Conservation (phyloP, 1,284 basidiomycete species). For the Exobasidium rhododendri region DNA sequence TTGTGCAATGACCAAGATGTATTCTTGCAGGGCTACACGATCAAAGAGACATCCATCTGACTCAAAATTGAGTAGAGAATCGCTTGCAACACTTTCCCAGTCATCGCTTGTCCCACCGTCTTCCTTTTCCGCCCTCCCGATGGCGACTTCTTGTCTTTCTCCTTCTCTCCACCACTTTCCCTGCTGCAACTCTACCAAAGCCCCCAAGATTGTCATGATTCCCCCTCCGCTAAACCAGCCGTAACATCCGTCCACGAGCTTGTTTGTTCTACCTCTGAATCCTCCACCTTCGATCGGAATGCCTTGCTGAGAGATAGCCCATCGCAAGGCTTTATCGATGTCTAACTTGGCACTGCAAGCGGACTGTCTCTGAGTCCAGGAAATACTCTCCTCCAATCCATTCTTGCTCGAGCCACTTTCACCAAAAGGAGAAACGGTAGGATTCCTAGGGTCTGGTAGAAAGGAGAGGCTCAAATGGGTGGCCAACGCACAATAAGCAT, state of each 20-base stretch:
- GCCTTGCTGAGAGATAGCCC: slow-evolving; percentile 86
- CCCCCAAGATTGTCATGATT: slow-evolving; percentile 75
- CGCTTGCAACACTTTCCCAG: slow-evolving; percentile 8
- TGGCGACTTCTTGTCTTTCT: background rate
- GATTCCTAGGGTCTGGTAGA: slow-evolving; percentile 41
- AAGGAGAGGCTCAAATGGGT: slow-evolving; percentile 75
- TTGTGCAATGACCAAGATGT: slow-evolving; percentile 81
- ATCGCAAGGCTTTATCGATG: slow-evolving; percentile 67
- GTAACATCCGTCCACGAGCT: slow-evolving; percentile 98
- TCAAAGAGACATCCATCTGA: slow-evolving; percentile 29
- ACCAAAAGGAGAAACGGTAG: background rate
- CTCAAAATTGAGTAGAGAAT: slow-evolving; percentile 26
- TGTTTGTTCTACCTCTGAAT: slow-evolving; percentile 90
- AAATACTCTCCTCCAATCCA: background rate
- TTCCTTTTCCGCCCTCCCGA: background rate
- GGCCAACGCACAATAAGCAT: slow-evolving; percentile 87
- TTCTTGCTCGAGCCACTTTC: background rate
- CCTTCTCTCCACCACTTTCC: slow-evolving; percentile 28
- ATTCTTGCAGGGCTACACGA: slow-evolving; percentile 74
- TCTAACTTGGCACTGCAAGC: slow-evolving; percentile 61
- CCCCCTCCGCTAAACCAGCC: slow-evolving; percentile 93
- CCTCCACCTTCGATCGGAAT: slow-evolving; percentile 79
- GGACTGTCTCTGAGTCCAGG: background rate
- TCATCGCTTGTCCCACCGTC: slow-evolving; percentile 3
- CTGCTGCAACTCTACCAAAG: slow-evolving; percentile 59